Conservation (phyloP, 179 eudicot genomes). For the Silene vulgaris region DNA sequence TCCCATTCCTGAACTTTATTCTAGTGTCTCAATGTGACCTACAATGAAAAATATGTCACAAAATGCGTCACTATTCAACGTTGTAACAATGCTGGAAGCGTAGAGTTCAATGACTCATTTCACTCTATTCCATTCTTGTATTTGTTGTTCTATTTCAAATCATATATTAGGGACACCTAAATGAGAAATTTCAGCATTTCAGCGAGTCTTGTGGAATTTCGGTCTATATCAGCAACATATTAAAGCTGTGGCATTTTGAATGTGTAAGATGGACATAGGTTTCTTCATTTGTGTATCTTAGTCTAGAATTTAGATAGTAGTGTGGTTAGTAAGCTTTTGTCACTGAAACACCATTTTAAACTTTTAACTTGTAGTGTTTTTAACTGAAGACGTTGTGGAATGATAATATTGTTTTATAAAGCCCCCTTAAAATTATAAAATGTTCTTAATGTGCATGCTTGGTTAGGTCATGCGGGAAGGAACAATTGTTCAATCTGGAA, state of each 20-base stretch:
- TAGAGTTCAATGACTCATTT: too few relatives aligned
- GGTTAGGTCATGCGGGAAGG: slow-evolving; percentile 87
- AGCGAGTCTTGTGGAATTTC: background rate
- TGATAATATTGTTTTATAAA: background rate
- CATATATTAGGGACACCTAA: background rate
- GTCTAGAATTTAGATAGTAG: background rate
- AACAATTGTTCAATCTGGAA: slow-evolving; percentile 72
- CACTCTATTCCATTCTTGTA: too few relatives aligned
- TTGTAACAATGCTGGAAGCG: too few relatives aligned
- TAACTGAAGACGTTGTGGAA: background rate
- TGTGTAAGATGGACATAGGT: background rate
- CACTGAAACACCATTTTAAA: background rate
- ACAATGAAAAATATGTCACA: too few relatives aligned
- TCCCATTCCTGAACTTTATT: background rate
- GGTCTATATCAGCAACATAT: too few relatives aligned
- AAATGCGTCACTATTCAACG: too few relatives aligned
- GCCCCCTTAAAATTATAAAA: background rate
- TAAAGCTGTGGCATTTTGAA: background rate
- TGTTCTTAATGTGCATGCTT: slow-evolving; percentile 1
- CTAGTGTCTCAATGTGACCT: too few relatives aligned
- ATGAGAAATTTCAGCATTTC: background rate
- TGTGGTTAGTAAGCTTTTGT: background rate
- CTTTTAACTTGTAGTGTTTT: background rate
- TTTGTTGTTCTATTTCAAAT: background rate
- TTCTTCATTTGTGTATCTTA: background rate